These are phyloP conservation scores for Ogataea henricii DNA, from an alignment of 805 yeast genomes.

Conservation along the genomic window DNA sequence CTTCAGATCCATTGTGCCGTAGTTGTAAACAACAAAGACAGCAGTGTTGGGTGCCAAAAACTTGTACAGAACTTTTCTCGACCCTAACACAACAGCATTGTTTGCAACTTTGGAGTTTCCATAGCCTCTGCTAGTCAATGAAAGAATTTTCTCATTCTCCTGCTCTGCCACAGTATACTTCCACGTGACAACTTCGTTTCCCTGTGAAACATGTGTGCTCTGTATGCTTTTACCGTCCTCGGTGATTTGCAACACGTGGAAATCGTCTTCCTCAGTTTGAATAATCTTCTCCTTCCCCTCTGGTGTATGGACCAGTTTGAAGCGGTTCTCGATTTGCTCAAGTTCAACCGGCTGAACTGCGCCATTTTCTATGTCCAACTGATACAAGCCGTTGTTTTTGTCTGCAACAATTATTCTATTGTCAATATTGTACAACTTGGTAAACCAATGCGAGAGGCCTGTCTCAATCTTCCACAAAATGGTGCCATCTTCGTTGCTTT, in stretches of 20 bases:
- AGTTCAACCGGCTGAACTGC: constrained; percentile 4
- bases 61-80: constrained; percentile 78
- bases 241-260: constrained; percentile 16
- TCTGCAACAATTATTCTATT: constrained; percentile 11
- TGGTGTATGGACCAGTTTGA: constrained; percentile 8
- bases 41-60: constrained; percentile 74
- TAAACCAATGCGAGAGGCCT: neutral
- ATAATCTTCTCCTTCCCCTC: constrained; percentile 13
- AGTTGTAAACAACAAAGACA: constrained; percentile 44
- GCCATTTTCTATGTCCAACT: constrained; percentile 8
- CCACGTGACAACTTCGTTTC: constrained; percentile 23
- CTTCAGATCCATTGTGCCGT: constrained; percentile 36
- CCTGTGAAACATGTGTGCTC: constrained; percentile 17
- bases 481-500: constrained; percentile 10
- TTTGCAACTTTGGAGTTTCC: constrained; percentile 49
- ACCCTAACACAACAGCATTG: constrained; percentile 67
- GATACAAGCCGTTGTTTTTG: constrained; percentile 8
- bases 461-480: constrained; percentile 40
- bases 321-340: constrained; percentile 4
- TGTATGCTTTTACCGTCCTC: constrained; percentile 9
- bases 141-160: constrained; percentile 40
- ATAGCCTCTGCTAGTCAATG: constrained; percentile 41
- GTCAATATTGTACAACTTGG: constrained; percentile 11
- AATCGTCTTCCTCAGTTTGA: constrained; percentile 15
- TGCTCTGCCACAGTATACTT: neutral